Evolutionary conservation across 441 rosid genomes (phyloP).

Genomic region (Biscutella auriculata): DNA sequence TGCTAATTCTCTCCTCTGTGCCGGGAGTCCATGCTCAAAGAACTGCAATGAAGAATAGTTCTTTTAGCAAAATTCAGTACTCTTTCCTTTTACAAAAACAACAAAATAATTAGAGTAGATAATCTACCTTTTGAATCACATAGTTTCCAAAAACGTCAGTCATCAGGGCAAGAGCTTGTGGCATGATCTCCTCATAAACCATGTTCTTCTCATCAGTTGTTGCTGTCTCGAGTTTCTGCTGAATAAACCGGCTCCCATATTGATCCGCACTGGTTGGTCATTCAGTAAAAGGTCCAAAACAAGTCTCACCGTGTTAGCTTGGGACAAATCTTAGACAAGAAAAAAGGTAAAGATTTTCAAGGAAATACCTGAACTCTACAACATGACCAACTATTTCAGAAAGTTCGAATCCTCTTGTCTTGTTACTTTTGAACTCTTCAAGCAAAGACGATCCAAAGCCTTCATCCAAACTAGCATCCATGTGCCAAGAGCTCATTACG

Average conservation of each 20-base stretch:
- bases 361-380: slow-evolving; percentile 66
- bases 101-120: background rate
- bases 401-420: slow-evolving; percentile 62
- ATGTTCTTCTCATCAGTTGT: slow-evolving; percentile 63
- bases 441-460: slow-evolving; percentile 62
- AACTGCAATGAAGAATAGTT: slow-evolving; percentile 40
- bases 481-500: slow-evolving; percentile 52
- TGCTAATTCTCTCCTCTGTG: slow-evolving; percentile 67
- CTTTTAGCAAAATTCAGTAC: background rate
- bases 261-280: slow-evolving; percentile 59
- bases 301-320: background rate
- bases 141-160: slow-evolving; percentile 90
- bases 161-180: slow-evolving; percentile 68
- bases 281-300: background rate
- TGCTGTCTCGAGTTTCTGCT: slow-evolving; percentile 87
- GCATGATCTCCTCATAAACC: slow-evolving; percentile 79
- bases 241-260: slow-evolving; percentile 89
- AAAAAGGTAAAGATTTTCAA: background rate
- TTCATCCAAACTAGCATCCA: slow-evolving; percentile 41
- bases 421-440: slow-evolving; percentile 77
- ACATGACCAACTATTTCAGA: slow-evolving; percentile 69
- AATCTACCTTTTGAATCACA: slow-evolving; percentile 73
- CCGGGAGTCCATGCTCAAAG: slow-evolving; percentile 69
- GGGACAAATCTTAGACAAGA: background rate
- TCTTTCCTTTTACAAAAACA: background rate